These are phyloP conservation scores for Sporodiniella umbellata DNA, from an alignment of 371 early-diverging fungal species.

Conservation along the genomic window DNA sequence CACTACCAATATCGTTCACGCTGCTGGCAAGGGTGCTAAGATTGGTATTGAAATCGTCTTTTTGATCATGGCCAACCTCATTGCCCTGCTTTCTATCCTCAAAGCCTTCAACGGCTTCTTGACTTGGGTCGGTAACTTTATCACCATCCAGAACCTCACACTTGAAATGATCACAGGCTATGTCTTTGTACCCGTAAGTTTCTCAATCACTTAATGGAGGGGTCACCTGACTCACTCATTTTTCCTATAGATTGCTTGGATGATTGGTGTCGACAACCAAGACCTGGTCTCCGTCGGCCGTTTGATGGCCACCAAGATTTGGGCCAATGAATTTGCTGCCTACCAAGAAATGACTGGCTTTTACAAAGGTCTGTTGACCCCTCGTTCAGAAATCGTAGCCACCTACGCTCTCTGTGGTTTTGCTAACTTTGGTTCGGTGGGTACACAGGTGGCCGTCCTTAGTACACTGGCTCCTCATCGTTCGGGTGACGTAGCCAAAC, in stretches of 20 bases:
- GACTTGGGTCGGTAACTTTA: constrained; percentile 76
- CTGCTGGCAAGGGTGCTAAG: constrained; percentile 86
- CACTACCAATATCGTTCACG: constrained; percentile 76
- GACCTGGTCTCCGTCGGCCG: constrained; percentile 61
- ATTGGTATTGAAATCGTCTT: constrained; percentile 77
- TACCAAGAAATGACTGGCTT: constrained; percentile 45
- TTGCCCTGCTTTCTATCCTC: constrained; percentile 52
- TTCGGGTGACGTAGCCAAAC: constrained; percentile 62
- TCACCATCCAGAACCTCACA: constrained; percentile 62
- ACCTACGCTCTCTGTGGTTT: constrained; percentile 82
- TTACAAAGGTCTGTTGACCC: constrained; percentile 20
- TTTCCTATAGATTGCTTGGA: constrained; percentile 62
- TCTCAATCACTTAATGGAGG: constrained; percentile 44
- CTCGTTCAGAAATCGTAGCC: constrained; percentile 46
- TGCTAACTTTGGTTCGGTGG: constrained; percentile 80
- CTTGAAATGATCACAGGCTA: constrained; percentile 74
- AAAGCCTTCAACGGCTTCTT: constrained; percentile 67
- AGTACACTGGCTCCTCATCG: constrained; percentile 74
- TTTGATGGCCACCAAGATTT: constrained; percentile 79
- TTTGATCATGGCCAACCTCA: constrained; percentile 75
- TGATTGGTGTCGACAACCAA: constrained; percentile 64
- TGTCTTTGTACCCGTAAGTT: constrained; percentile 63
- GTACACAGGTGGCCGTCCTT: constrained; percentile 73
- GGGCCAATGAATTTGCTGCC: constrained; percentile 86
- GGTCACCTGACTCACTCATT: background rate